These are phyloP conservation scores for Coemansia sp. DNA, from an alignment of 192 early-diverging fungal species.

Conservation along the genomic window DNA sequence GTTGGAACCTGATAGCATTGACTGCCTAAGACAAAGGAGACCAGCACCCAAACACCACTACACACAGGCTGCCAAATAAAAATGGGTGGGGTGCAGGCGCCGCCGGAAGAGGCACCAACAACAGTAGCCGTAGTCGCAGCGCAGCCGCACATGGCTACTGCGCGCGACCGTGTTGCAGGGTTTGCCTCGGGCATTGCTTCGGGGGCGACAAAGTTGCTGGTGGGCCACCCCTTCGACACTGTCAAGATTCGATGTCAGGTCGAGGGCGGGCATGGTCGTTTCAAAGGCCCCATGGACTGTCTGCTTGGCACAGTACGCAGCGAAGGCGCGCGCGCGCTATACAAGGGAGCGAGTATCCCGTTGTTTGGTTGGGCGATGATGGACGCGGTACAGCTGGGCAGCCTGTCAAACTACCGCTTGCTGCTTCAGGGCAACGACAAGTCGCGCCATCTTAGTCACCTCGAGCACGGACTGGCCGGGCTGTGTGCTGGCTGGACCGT, in stretches of 20 bases:
- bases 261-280: constrained; percentile 64
- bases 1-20: background rate
- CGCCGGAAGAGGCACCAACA: constrained; percentile 1
- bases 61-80: background rate
- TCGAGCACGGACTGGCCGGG: constrained; percentile 72
- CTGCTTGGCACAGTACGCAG: constrained; percentile 62
- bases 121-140: constrained; percentile 1
- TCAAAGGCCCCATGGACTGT: constrained; percentile 72
- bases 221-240: constrained; percentile 84
- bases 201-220: constrained; percentile 73
- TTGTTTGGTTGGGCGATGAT: constrained; percentile 89
- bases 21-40: background rate
- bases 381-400: constrained; percentile 76
- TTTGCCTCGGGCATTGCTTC: constrained; percentile 72
- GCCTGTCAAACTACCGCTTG: constrained; percentile 78
- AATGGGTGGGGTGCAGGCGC: constrained; percentile 8
- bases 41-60: background rate
- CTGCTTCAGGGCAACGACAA: constrained; percentile 65
- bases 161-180: constrained; percentile 59
- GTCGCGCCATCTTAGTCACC: constrained; percentile 57
- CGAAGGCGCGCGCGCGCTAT: constrained; percentile 75
- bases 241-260: constrained; percentile 81
- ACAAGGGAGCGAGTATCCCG: constrained; percentile 92
- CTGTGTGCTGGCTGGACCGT: constrained; percentile 75
- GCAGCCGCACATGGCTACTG: constrained; percentile 36